These are phyloP conservation scores for Inga laurina DNA, from an alignment of 306 rosid species.

Conservation along the genomic window DNA sequence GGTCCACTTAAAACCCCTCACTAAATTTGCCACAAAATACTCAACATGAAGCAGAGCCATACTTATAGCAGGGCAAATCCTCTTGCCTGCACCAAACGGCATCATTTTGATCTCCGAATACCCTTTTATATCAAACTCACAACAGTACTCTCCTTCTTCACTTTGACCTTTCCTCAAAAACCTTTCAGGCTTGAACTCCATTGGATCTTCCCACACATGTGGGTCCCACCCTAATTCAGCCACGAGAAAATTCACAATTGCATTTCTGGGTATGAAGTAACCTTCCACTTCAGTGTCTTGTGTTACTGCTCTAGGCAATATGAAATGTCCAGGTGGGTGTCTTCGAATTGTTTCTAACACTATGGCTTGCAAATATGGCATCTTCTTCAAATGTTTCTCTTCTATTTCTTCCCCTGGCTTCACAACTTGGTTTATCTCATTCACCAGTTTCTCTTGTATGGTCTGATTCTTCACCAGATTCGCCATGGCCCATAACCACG, in stretches of 20 bases:
- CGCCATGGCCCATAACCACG: conserved; percentile 56
- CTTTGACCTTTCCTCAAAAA: conserved; percentile 25
- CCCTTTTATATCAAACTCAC: conserved; percentile 53
- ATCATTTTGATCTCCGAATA: conserved; percentile 54
- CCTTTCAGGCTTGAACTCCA: conserved; percentile 63
- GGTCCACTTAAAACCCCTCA: conserved; percentile 49
- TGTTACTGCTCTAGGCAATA: conserved; percentile 50
- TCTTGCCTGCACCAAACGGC: conserved; percentile 69
- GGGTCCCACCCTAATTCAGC: conserved; percentile 65
- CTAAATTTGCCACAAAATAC: conserved; percentile 55
- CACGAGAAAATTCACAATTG: conserved; percentile 51
- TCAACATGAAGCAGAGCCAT: conserved; percentile 52
- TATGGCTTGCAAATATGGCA: conserved; percentile 57
- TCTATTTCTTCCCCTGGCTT: conserved; percentile 43
- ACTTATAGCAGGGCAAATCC: conserved; percentile 54
- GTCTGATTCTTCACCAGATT: conserved; percentile 52
- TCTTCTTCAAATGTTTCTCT: conserved; percentile 44
- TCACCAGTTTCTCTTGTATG: conserved; percentile 45
- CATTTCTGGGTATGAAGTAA: conserved; percentile 50
- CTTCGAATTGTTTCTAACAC: conserved; percentile 51
- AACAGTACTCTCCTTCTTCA: neutral
- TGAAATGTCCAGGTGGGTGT: conserved; percentile 61
- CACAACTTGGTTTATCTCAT: conserved; percentile 43
- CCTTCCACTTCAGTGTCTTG: conserved; percentile 46
- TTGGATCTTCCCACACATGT: conserved; percentile 63